Base-by-base conservation (phyloP, 225 moss, liverwort and hornwort species). In the Lunularia cruciata region DNA sequence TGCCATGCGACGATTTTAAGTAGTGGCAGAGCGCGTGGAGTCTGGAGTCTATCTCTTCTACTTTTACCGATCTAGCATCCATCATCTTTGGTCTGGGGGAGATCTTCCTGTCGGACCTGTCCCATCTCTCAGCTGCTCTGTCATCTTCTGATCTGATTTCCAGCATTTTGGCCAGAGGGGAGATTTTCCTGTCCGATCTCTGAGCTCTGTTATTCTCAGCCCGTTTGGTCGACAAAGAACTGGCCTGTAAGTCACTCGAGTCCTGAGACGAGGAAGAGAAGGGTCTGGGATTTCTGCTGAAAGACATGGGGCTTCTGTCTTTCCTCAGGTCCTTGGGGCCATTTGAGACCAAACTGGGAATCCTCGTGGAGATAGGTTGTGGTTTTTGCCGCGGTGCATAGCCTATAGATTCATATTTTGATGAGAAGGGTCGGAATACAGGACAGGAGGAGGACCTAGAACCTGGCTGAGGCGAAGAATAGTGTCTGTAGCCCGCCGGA, bases 1-100 rank as follows among this genome's bases (percentile, higher is more conserved):
- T 64, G 12, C 35, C 52, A 23, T 51, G 67, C 3, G 67, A 67
- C 14, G 61, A 72, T 65, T 76, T 80, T 48, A 82, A 31, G 62
- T 77, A 82, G 34, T 72, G 26, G 42, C 65, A 70, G 27, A 82
- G 74, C 34, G 81, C 77, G 45, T 56, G 53, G 6, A 82, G 54
- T 53, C 81, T 74, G 11, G 71, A 74, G 30, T 82, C 77, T 39
- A 82, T 82, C n/a, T 74, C 74, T 23, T 67, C 74, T 2, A 82
- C 77, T 63, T 68, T 61, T 12, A 23, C 49, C 14, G 22, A 15
- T 15, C n/a, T 14, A 1, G 54, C 62, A 16, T 71, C 47, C 32
- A 34, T 28, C 4, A 23, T 61, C 28, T 14, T 5, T n/a, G 26
- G 13, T 6, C 18, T n/a, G 15, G 34, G 30, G 12, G 70, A 27